Percentiles rank a stretch among this genome's conserved stretches.
Evolutionary conservation across 192 early-diverging fungal genomes (phyloP).

Genomic region (Lobosporangium transversale): DNA sequence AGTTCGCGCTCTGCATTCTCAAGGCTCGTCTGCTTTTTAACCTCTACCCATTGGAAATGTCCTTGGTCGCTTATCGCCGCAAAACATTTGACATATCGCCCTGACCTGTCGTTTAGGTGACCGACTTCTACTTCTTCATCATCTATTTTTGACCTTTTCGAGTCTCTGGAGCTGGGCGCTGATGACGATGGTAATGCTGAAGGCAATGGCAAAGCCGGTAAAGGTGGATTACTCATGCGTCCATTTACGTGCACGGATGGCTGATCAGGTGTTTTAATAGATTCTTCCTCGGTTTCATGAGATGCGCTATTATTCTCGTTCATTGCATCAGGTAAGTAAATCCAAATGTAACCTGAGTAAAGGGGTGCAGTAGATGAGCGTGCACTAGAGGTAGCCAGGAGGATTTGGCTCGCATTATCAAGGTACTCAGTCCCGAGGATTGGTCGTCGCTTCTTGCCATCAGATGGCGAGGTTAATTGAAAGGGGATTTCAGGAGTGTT

Average conservation of each 20-base stretch:
- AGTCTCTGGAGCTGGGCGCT: not conserved
- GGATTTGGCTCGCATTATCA: slow-evolving; percentile 34
- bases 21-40: slow-evolving; percentile 38
- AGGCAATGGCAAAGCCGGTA: not conserved
- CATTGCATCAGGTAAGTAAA: slow-evolving; percentile 18
- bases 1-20: slow-evolving; percentile 18
- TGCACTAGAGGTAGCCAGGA: slow-evolving; percentile 45
- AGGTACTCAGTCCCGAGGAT: slow-evolving; percentile 48
- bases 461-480: slow-evolving; percentile 23
- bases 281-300: not conserved
- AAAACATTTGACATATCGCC: slow-evolving; percentile 48
- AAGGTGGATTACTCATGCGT: too few relatives aligned
- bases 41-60: slow-evolving; percentile 50
- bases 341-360: slow-evolving; percentile 47
- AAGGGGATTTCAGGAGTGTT: slow-evolving; percentile 32
- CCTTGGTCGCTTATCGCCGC: slow-evolving; percentile 44
- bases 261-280: too few relatives aligned
- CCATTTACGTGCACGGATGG: too few relatives aligned
- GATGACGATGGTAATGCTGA: not conserved
- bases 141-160: not conserved
- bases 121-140: not conserved
- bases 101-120: not conserved
- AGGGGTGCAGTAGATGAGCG: slow-evolving; percentile 35
- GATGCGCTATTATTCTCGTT: too few relatives aligned
- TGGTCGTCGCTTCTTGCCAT: slow-evolving; percentile 15